Conservation (phyloP, 108 stramenopile species). For the Cyclotella cryptica region DNA sequence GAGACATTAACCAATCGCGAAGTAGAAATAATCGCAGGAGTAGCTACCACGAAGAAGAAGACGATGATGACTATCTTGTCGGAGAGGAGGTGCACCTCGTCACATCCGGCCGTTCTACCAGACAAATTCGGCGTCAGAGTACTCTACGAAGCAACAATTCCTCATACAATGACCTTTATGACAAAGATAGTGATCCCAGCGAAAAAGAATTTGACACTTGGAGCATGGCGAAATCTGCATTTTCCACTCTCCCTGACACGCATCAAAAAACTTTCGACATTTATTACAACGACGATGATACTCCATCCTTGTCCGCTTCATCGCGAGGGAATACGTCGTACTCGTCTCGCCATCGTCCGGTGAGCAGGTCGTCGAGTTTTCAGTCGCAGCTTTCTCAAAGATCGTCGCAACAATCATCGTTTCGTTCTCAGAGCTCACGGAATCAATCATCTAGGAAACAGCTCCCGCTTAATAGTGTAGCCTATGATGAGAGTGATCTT, state of each 20-base stretch:
- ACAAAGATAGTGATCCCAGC: neutral
- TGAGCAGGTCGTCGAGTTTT: neutral
- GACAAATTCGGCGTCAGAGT: neutral
- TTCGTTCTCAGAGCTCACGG: neutral
- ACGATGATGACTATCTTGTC: constrained; percentile 1
- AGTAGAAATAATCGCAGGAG: neutral
- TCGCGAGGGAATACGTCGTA: neutral
- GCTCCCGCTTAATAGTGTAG: neutral
- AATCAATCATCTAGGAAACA: neutral
- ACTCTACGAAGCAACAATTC: neutral
- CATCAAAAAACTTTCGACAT: neutral
- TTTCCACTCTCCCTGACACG: neutral
- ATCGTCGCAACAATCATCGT: constrained; percentile 10
- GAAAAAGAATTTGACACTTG: neutral
- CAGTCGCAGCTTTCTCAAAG: constrained; percentile 10
- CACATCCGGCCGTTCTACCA: neutral
- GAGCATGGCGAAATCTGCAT: constrained; percentile 11
- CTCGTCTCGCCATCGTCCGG: neutral
- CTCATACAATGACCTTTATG: neutral
- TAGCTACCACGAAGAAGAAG: neutral
- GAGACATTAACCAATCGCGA: neutral
- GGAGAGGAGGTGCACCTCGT: neutral
- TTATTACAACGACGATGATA: constrained; percentile 3
- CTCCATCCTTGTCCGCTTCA: neutral
- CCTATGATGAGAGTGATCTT: constrained; percentile 13